phyloP scores from a whole-genome alignment of 2,329 filamentous ascomycete species.

The Chrysosporium queenslandicum region DNA sequence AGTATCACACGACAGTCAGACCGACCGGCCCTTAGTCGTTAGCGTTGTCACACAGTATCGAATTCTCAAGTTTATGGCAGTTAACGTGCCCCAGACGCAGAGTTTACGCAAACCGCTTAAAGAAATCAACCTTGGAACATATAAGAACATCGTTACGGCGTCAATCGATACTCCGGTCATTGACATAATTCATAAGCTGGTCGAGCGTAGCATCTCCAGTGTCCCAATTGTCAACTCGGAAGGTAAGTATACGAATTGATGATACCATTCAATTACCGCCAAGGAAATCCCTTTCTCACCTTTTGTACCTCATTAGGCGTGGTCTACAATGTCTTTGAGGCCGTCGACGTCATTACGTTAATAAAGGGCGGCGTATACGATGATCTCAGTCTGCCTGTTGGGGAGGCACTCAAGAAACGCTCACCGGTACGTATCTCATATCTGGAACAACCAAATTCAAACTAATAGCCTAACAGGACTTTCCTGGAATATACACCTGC shows the following conservation, averaged over 20 bases:
- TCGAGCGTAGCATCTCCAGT: conserved; percentile 85
- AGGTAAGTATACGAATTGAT: conserved; percentile 16
- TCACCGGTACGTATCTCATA: conserved; percentile 49
- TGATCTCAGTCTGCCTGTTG: conserved; percentile 73
- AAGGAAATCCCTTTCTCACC: not conserved
- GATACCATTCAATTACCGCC: not conserved
- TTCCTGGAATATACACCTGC: conserved; percentile 94
- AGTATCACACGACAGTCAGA: conserved; percentile 90
- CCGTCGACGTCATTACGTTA: conserved; percentile 90
- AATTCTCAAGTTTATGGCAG: conserved; percentile 95
- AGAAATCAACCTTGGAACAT: conserved; percentile 78
- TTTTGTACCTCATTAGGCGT: conserved; percentile 37
- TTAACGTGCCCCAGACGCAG: conserved; percentile 84
- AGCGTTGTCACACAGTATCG: conserved; percentile 97
- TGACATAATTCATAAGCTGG: conserved; percentile 87
- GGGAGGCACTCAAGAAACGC: conserved; percentile 77
- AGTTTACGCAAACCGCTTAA: conserved; percentile 76
- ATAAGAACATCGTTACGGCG: conserved; percentile 67
- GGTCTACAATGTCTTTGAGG: conserved; percentile 93
- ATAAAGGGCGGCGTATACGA: conserved; percentile 92
- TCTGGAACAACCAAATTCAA: not conserved
- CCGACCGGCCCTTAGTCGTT: conserved; percentile 80
- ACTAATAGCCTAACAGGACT: conserved; percentile 48
- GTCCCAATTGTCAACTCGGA: conserved; percentile 82
- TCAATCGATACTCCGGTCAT: conserved; percentile 85